Base-by-base conservation (phyloP, 2,329 filamentous ascomycete species). In the Penicillium sp. region DNA sequence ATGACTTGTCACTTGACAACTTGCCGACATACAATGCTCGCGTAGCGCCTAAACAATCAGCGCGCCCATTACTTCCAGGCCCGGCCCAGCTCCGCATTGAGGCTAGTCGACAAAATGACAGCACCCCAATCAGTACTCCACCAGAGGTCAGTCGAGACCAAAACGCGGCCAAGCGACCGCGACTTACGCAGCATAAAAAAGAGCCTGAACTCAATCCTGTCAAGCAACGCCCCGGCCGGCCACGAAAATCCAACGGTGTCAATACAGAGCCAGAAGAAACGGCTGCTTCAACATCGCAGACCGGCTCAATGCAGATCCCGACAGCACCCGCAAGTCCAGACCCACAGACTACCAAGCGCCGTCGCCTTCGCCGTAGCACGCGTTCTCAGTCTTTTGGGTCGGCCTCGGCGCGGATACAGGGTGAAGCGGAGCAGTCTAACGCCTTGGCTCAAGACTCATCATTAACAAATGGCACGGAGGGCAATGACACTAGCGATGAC, bases 91-190 rank as follows among this genome's bases (percentile, higher is more conserved):
- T 66, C 35, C 64, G 57, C 16, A 63, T 68, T 14, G 68, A 71
- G 63, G 35, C 56, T 30, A 42, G 45, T 33, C 63, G 26, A 16
- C 48, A 52, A 6, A 58, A 35, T 30, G 19, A 37, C 14, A 52
- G 19, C 46, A 26, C 28, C 35, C 8, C 37, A 51, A 40, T 26
- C 13, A 57, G 13, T 13, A 33, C 46, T 2, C 33, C 28, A 8
- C 26, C 40, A 1, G 48, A 14, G 19, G 3, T 8, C 28, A 19
- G 43, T 1, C n/a, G 43, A 19, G 60, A 71, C 28, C 69, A 71
- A 45, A 64, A 70, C 6, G 55, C 68, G 10, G 48, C 64, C 2
- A 78, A 78, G 58, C 71, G 75, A 14, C 73, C 66, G 4, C 71
- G 75, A 14, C 65, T 77, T 8, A 65, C 62, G 3, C 61, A 66